These are phyloP conservation scores for Lyophyllum decastes DNA, from an alignment of 768 basidiomycete species.

Conservation along the genomic window DNA sequence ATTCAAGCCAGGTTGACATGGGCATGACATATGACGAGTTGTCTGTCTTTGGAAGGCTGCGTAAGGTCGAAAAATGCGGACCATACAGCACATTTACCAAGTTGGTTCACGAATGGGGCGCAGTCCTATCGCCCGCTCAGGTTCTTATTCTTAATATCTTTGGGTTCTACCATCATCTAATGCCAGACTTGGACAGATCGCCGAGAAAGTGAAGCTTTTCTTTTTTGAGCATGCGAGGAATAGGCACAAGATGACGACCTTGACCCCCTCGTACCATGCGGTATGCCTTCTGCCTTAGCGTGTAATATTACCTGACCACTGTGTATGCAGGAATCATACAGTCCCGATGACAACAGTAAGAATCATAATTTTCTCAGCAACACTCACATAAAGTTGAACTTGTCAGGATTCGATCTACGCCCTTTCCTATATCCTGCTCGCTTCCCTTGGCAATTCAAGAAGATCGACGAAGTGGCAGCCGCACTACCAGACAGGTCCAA, in stretches of 20 bases:
- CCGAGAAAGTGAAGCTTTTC: slow-evolving; percentile 95
- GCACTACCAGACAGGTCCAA: slow-evolving; percentile 70
- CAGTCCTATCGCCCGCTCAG: slow-evolving; percentile 78
- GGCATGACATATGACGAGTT: slow-evolving; percentile 99
- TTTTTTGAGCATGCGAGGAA: slow-evolving; percentile 97
- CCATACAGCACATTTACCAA: slow-evolving; percentile 98
- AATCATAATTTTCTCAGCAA: slow-evolving; percentile 4
- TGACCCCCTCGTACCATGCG: slow-evolving; percentile 93
- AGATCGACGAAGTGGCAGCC: slow-evolving; percentile 87
- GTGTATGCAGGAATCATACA: slow-evolving; percentile 79
- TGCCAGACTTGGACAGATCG: slow-evolving; percentile 61
- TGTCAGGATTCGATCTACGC: slow-evolving; percentile 86
- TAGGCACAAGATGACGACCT: slow-evolving; percentile 97
- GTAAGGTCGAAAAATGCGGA: slow-evolving; percentile 97
- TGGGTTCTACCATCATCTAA: neutral
- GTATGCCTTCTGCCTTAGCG: slow-evolving; percentile 44
- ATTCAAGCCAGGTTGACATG: slow-evolving; percentile 80
- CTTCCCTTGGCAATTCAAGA: slow-evolving; percentile 96
- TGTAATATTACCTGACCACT: neutral
- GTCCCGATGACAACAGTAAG: slow-evolving; percentile 94
- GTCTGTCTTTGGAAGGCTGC: slow-evolving; percentile 87
- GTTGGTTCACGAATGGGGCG: slow-evolving; percentile 92
- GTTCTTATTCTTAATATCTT: slow-evolving; percentile 36
- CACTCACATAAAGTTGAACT: slow-evolving; percentile 14
- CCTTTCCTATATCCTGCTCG: slow-evolving; percentile 95